Evolutionary conservation across 441 rosid genomes (phyloP), one percentile per base, ranked within the genome.

Genomic region (Euphorbia schlechtendalii): DNA sequence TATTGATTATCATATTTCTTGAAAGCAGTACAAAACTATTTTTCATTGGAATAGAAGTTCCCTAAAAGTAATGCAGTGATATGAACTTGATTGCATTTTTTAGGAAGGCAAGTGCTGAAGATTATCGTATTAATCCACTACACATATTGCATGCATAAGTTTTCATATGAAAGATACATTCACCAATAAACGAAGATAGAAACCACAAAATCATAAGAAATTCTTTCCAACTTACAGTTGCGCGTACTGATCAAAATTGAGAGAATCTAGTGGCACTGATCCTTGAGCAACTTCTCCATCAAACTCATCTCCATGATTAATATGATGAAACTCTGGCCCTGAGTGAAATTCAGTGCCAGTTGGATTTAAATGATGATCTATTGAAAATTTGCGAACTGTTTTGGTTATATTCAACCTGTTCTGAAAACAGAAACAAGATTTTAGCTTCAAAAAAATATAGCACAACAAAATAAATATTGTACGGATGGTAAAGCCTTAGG

Each of bases 341-440:
- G 99, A 78, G 69, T 84, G 92, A 77, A 86, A 92, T 79, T 92
- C 98, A 59, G 82, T 36, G 57, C 98, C 99, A 45, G 89, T 85
- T 65, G 88, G 73, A 73, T 73, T 89, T 80, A 95, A 74, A 78
- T 88, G 71, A 63, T 69, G 86, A 80, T 84, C 99, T 73, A 95
- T 95, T 59, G 99, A 84, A 81, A 74, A 95, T 76, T 95, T 95
- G 60, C 88, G 90, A 63, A 95, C 72, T 53, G 97, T 95, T 82
- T 95, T 95, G 72, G 95, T 92, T 79, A 95, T 86, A 77, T 95
- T 95, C 82, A 95, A 77, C 88, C 98, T 92, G 86, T 89, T 95
- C 98, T 89, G 98, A 57, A 85, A 78, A 75, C 40, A 72, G 53
- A 72, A 75, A 59, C 36, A 67, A 70, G 22, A 61, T 4, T 18